A percentile compares a stretch with the other conserved stretches of the same genome.
Conservation (phyloP, 768 basidiomycete genomes). For the Hypholoma fasciculare region DNA sequence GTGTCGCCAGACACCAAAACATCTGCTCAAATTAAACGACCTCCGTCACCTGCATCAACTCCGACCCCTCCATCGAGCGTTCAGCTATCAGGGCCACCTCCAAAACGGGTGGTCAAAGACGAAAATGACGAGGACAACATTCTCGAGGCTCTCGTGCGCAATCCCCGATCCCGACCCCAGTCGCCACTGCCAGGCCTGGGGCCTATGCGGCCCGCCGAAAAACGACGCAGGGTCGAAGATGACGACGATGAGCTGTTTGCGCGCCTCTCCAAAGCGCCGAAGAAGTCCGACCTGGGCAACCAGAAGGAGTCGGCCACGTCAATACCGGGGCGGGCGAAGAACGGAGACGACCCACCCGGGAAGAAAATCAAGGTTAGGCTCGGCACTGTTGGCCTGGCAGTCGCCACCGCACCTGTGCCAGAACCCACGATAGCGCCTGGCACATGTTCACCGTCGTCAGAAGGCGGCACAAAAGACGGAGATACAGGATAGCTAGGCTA, state of each 20-base stretch:
- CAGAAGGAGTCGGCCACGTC: constrained; percentile 38
- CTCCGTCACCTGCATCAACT: constrained; percentile 25
- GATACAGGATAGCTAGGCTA: constrained; percentile 58
- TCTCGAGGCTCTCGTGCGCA: constrained; percentile 54
- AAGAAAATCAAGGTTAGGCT: constrained; percentile 81
- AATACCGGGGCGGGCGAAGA: constrained; percentile 36
- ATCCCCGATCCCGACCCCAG: constrained; percentile 34
- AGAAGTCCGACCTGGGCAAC: constrained; percentile 50
- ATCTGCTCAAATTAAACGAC: constrained; percentile 9
- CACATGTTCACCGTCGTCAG: constrained; percentile 50
- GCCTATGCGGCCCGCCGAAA: constrained; percentile 60
- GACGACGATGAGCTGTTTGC: constrained; percentile 71
- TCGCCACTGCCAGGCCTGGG: constrained; percentile 40
- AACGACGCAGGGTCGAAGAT: constrained; percentile 70
- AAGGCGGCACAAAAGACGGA: constrained; percentile 68
- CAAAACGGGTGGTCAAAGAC: constrained; percentile 37
- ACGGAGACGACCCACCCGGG: constrained; percentile 50
- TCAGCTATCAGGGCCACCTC: constrained; percentile 38
- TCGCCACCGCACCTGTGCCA: constrained; percentile 25
- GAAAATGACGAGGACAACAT: constrained; percentile 60
- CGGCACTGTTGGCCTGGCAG: constrained; percentile 44
- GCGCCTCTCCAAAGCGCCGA: constrained; percentile 59
- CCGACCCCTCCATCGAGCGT: constrained; percentile 28
- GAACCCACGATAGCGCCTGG: constrained; percentile 25
- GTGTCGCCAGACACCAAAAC: constrained; percentile 8